These are phyloP conservation scores for Talaromyces verruculosus DNA, from an alignment of 2,329 filamentous ascomycete genomes.

Conservation along the genomic window DNA sequence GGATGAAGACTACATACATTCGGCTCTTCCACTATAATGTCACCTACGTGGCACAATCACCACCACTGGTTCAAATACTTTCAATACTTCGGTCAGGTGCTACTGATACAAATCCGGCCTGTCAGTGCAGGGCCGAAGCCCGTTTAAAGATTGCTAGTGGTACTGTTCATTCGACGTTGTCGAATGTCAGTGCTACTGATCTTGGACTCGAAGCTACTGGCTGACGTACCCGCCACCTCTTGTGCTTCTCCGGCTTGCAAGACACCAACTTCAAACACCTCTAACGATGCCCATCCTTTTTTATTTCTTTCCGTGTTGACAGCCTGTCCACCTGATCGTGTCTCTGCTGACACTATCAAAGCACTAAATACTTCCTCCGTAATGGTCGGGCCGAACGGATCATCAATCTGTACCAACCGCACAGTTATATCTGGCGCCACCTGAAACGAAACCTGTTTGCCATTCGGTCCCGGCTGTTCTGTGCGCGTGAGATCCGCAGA, in stretches of 20 bases:
- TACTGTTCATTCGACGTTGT: slow-evolving; percentile 47
- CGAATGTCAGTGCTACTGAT: slow-evolving; percentile 89
- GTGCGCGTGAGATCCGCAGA: slow-evolving; percentile 34
- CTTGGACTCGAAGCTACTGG: slow-evolving; percentile 72
- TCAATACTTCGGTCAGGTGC: neutral
- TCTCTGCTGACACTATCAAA: slow-evolving; percentile 85
- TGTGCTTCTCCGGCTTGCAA: slow-evolving; percentile 66
- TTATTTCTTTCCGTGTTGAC: slow-evolving; percentile 81
- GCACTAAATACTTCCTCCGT: slow-evolving; percentile 75
- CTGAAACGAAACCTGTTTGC: slow-evolving; percentile 38
- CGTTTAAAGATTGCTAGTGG: slow-evolving; percentile 28
- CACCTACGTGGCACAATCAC: slow-evolving; percentile 21
- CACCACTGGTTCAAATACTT: slow-evolving; percentile 6
- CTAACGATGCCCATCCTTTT: slow-evolving; percentile 72
- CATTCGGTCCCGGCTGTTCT: slow-evolving; percentile 41
- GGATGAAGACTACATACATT: neutral
- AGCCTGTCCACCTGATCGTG: slow-evolving; percentile 74
- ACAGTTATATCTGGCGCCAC: slow-evolving; percentile 66
- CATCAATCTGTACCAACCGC: slow-evolving; percentile 80
- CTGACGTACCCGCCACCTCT: slow-evolving; percentile 42
- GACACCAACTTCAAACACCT: slow-evolving; percentile 87
- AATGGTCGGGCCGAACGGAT: slow-evolving; percentile 87
- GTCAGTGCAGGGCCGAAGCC: slow-evolving; percentile 4
- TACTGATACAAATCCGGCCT: neutral
- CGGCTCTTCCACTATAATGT: slow-evolving; percentile 5